Percentiles rank a stretch among this genome's conserved stretches.
These are phyloP conservation scores for Sporobolomyces roseus DNA, from an alignment of 768 basidiomycete genomes.

Conservation along the genomic window DNA sequence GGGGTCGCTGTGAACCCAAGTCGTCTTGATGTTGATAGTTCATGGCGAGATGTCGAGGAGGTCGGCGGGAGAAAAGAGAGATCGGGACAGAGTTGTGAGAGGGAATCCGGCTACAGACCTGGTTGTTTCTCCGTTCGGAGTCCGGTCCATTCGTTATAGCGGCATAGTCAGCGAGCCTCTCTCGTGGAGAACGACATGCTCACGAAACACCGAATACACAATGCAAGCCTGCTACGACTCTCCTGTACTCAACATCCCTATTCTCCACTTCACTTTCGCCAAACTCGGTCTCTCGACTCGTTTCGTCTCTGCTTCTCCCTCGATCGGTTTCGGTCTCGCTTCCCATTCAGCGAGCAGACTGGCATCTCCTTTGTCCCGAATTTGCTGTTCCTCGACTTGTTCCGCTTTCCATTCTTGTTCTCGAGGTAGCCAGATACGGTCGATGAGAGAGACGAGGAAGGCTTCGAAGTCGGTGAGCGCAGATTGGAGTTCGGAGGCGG, in stretches of 20 bases:
- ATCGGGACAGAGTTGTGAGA: too few species aligned
- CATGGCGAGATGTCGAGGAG: too few species aligned
- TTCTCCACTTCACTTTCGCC: conserved; percentile 19
- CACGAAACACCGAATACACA: too few species aligned
- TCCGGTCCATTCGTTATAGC: too few species aligned
- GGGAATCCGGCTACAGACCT: too few species aligned
- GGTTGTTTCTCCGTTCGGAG: too few species aligned
- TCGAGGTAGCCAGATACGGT: conserved; percentile 17
- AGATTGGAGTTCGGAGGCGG: conserved; percentile 63
- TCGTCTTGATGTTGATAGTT: too few species aligned
- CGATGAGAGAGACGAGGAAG: not conserved
- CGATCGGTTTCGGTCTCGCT: conserved; percentile 17
- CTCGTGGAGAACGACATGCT: too few species aligned
- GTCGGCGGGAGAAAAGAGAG: too few species aligned
- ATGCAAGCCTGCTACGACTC: too few species aligned
- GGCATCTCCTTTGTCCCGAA: conserved; percentile 46
- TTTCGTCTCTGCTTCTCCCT: conserved; percentile 36
- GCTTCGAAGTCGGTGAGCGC: conserved; percentile 59
- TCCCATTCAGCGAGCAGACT: conserved; percentile 15
- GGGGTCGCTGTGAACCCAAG: too few species aligned
- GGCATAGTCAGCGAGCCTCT: too few species aligned
- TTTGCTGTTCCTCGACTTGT: conserved; percentile 59
- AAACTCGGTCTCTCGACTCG: conserved; percentile 34
- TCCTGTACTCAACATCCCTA: conserved; percentile 15
- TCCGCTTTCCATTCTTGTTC: conserved; percentile 49